A percentile compares a stretch with the other conserved stretches of the same genome.
These are phyloP conservation scores for Yamadazyma songkhlaensis DNA, from an alignment of 1,139 yeast species.

Conservation along the genomic window DNA sequence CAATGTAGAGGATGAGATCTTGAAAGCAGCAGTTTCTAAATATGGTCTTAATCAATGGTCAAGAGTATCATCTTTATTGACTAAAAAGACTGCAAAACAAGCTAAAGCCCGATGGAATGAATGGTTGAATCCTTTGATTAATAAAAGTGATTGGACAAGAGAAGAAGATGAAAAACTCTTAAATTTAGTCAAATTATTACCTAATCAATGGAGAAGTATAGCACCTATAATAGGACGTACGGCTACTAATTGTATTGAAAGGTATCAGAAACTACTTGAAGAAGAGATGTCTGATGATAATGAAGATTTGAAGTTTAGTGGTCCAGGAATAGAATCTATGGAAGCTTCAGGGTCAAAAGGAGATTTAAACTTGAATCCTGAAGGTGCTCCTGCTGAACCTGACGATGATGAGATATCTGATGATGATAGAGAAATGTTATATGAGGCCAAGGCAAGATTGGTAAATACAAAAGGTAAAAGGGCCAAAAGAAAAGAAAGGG, in stretches of 20 bases:
- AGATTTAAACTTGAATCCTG: conserved; percentile 69
- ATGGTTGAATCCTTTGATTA: conserved; percentile 74
- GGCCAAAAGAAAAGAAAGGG: conserved; percentile 88
- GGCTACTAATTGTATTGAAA: conserved; percentile 83
- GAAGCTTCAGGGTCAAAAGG: conserved; percentile 47
- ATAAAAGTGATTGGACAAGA: conserved; percentile 64
- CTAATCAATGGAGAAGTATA: conserved; percentile 93
- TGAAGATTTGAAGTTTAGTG: conserved; percentile 40
- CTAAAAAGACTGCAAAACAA: conserved; percentile 85
- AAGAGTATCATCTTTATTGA: conserved; percentile 81
- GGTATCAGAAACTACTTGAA: conserved; percentile 76
- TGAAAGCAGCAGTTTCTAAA: conserved; percentile 87
- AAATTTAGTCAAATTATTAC: conserved; percentile 65
- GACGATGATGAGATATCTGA: conserved; percentile 80
- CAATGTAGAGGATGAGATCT: conserved; percentile 83
- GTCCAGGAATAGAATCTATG: conserved; percentile 54
- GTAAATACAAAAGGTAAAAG: conserved; percentile 95
- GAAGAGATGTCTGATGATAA: conserved; percentile 35
- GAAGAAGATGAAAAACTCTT: conserved; percentile 77
- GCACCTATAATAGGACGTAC: conserved; percentile 81
- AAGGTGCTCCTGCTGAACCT: conserved; percentile 80
- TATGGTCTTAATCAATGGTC: conserved; percentile 96
- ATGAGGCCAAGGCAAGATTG: conserved; percentile 89
- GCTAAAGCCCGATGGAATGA: conserved; percentile 94
- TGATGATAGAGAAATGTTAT: conserved; percentile 87